These are phyloP conservation scores for Helenozyma baotianmanensis DNA, from an alignment of 805 yeast species.

Conservation along the genomic window DNA sequence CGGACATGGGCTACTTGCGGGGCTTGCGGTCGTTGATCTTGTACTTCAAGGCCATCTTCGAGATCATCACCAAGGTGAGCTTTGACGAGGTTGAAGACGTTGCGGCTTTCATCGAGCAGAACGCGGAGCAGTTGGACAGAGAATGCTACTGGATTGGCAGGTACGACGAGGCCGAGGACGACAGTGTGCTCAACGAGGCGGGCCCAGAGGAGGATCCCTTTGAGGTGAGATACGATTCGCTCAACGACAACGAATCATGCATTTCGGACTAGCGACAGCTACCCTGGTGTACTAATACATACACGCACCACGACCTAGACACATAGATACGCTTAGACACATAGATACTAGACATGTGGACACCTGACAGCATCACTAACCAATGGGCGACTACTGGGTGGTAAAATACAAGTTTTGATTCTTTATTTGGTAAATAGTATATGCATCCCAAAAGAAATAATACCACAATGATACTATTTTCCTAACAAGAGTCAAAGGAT, in stretches of 20 bases:
- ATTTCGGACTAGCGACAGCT: conserved; percentile 15
- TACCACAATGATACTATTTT: conserved; percentile 16
- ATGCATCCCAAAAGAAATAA: conserved; percentile 20
- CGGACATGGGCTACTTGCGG: conserved; percentile 81
- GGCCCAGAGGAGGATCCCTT: conserved; percentile 13
- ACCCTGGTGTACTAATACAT: too few relatives aligned
- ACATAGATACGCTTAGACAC: too few relatives aligned
- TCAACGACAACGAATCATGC: conserved; percentile 11
- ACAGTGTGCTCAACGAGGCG: neutral
- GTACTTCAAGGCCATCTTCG: conserved; percentile 61
- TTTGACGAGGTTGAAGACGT: conserved; percentile 12
- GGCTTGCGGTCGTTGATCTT: conserved; percentile 73
- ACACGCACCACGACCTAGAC: too few relatives aligned
- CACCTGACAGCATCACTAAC: too few relatives aligned
- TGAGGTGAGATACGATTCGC: conserved; percentile 6
- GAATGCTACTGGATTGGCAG: conserved; percentile 10
- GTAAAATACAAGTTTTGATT: conserved; percentile 8
- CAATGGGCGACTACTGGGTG: too few relatives aligned
- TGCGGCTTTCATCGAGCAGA: conserved; percentile 1
- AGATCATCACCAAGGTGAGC: conserved; percentile 40
- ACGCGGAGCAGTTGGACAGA: conserved; percentile 1
- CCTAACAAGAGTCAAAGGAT: conserved; percentile 14
- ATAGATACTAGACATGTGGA: too few relatives aligned
- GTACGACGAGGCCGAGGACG: conserved; percentile 9
- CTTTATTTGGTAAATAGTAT: conserved; percentile 19